Percentiles rank a stretch among this genome's conserved stretches.
Evolutionary conservation across 2,329 filamentous ascomycete species (phyloP).

Genomic region (Aspergillus sp.): DNA sequence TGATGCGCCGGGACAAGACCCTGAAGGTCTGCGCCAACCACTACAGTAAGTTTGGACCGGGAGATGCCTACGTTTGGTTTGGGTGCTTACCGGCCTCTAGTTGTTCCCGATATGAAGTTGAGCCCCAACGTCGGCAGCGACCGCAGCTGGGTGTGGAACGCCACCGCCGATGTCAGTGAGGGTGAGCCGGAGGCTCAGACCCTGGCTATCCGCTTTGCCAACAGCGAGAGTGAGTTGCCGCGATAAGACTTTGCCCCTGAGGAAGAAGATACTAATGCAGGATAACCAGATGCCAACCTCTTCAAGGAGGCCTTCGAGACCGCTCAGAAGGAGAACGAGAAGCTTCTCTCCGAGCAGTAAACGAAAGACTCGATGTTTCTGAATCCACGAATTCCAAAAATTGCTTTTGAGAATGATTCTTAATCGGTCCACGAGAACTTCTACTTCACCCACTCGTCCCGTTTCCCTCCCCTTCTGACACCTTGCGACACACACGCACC

Average conservation of each 20-base stretch:
- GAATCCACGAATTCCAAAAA: background rate
- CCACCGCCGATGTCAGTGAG: conserved; percentile 94
- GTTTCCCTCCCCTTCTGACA: background rate
- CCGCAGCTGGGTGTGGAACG: conserved; percentile 99
- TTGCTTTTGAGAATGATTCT: background rate
- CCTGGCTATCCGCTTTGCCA: conserved; percentile 94
- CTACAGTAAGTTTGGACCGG: conserved; percentile 68
- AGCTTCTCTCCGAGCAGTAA: conserved; percentile 65
- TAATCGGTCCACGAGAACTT: background rate
- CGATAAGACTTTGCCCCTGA: too few species aligned
- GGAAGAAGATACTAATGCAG: background rate
- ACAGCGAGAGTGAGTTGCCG: conserved; percentile 79
- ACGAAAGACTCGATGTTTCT: background rate
- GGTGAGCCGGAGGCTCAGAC: conserved; percentile 95
- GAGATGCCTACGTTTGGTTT: background rate
- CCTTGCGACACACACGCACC: background rate
- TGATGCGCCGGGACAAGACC: conserved; percentile 99
- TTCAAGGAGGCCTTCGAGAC: conserved; percentile 99
- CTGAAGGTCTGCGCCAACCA: conserved; percentile 99
- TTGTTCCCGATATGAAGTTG: conserved; percentile 98
- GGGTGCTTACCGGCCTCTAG: conserved; percentile 46
- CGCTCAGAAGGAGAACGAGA: conserved; percentile 94
- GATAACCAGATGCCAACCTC: conserved; percentile 73
- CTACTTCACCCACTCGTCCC: background rate
- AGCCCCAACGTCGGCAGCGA: conserved; percentile 97